Evolutionary conservation across 768 basidiomycete genomes (phyloP).

Genomic region (Suillus weaverae): DNA sequence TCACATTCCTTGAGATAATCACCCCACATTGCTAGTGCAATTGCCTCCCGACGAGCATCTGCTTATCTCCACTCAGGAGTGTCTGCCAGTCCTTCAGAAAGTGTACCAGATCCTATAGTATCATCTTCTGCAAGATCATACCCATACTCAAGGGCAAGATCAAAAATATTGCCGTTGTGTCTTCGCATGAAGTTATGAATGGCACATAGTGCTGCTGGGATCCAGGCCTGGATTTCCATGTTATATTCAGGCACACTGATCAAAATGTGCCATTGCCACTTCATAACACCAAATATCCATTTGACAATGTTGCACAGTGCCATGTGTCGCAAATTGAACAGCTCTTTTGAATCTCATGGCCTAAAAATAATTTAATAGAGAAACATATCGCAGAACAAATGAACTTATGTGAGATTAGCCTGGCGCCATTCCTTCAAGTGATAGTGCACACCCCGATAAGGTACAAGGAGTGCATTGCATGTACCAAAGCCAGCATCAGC

Average conservation of each 20-base stretch:
- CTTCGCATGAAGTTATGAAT: too few relatives aligned
- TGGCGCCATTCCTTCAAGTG: constrained; percentile 37
- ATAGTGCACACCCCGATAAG: constrained; percentile 39
- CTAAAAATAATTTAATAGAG: too few relatives aligned
- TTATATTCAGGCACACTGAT: neutral
- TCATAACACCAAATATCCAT: neutral
- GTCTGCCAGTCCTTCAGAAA: too few relatives aligned
- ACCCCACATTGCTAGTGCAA: constrained; percentile 22
- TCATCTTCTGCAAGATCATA: too few relatives aligned
- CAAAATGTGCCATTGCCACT: neutral
- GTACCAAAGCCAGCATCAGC: neutral
- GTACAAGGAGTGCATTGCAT: constrained; percentile 30
- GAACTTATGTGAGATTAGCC: neutral
- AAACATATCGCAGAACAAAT: neutral
- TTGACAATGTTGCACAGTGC: too few relatives aligned
- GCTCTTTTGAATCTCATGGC: too few relatives aligned
- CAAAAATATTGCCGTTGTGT: too few relatives aligned
- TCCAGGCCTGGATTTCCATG: neutral
- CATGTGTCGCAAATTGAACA: too few relatives aligned
- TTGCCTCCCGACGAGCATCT: neutral
- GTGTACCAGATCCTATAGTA: too few relatives aligned
- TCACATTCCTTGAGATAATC: constrained; percentile 5
- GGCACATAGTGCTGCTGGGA: too few relatives aligned
- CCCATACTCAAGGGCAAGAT: too few relatives aligned
- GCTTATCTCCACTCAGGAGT: too few relatives aligned